Evolutionary conservation across 192 early-diverging fungal genomes (phyloP).

Genomic region (Haplosporangium gracile): DNA sequence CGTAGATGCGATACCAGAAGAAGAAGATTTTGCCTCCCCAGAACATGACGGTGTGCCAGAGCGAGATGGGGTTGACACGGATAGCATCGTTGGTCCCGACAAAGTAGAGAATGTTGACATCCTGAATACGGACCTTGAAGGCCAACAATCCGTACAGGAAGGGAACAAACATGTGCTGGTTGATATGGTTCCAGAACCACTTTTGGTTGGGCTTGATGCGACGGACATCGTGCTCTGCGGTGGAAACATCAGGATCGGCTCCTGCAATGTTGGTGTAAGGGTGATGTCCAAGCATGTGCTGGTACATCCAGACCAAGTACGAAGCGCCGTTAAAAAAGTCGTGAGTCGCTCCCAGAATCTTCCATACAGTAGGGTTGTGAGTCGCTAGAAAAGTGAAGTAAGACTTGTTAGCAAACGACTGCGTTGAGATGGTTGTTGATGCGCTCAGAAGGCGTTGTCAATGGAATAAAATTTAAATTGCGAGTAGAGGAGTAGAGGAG

Average conservation of each 20-base stretch:
- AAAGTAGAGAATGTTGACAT: slow-evolving; percentile 65
- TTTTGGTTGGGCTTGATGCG: slow-evolving; percentile 65
- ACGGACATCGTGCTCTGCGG: slow-evolving; percentile 63
- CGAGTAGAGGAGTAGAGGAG: too few relatives aligned
- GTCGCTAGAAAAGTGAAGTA: slow-evolving; percentile 36
- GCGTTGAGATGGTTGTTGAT: background rate
- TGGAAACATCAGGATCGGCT: slow-evolving; percentile 68
- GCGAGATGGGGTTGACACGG: slow-evolving; percentile 60
- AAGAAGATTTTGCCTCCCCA: slow-evolving; percentile 72
- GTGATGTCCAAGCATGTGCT: slow-evolving; percentile 71
- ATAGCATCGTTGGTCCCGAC: slow-evolving; percentile 63
- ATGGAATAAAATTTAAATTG: background rate
- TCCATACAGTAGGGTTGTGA: slow-evolving; percentile 68
- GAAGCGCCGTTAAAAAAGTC: slow-evolving; percentile 72
- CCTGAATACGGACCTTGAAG: slow-evolving; percentile 66
- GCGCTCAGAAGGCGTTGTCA: background rate
- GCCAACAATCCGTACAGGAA: slow-evolving; percentile 65
- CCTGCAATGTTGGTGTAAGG: slow-evolving; percentile 70
- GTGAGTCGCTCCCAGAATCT: slow-evolving; percentile 65
- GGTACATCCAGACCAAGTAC: slow-evolving; percentile 69
- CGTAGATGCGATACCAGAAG: slow-evolving; percentile 60
- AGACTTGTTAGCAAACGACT: background rate
- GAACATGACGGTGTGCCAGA: slow-evolving; percentile 64
- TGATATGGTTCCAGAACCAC: slow-evolving; percentile 64
- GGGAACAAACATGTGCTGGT: slow-evolving; percentile 66